Evolutionary conservation across 768 basidiomycete genomes (phyloP).

Genomic region (Leccinum aurantiacum): DNA sequence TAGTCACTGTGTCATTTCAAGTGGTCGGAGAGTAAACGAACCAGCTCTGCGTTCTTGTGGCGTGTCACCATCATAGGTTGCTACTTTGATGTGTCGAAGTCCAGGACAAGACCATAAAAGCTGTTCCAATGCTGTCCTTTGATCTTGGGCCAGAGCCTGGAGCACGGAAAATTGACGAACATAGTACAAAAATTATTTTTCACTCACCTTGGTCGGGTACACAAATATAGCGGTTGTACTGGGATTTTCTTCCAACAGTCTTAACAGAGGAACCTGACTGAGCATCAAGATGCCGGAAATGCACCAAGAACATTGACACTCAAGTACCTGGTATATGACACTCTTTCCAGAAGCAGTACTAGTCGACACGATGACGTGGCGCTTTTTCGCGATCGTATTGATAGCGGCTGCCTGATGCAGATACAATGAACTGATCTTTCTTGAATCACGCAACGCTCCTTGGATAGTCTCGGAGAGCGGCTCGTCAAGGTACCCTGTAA

Average conservation of each 20-base stretch:
- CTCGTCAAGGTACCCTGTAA: conserved; percentile 47
- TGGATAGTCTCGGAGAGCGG: conserved; percentile 58
- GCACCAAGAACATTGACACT: background rate
- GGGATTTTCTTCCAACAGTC: conserved; percentile 59
- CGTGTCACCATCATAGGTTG: conserved; percentile 90
- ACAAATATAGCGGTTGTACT: conserved; percentile 78
- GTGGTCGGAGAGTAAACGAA: conserved; percentile 25
- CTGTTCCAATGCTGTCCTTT: conserved; percentile 67
- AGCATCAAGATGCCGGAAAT: background rate
- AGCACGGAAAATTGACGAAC: background rate
- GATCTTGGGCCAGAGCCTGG: conserved; percentile 89
- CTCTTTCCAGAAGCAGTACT: conserved; percentile 90
- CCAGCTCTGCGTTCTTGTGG: conserved; percentile 64
- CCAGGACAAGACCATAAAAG: conserved; percentile 64
- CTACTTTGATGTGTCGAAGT: conserved; percentile 62
- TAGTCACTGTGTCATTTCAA: background rate
- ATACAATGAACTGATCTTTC: conserved; percentile 67
- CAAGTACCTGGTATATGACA: conserved; percentile 76
- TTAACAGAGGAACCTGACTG: conserved; percentile 66
- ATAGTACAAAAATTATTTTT: background rate
- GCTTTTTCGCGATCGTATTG: conserved; percentile 52
- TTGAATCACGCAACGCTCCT: conserved; percentile 54
- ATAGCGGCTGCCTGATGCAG: conserved; percentile 72
- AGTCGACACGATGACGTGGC: conserved; percentile 84
- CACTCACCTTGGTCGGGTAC: conserved; percentile 79